Base-by-base conservation (phyloP, 2,329 filamentous ascomycete species). In the Mariannaea sp. region DNA sequence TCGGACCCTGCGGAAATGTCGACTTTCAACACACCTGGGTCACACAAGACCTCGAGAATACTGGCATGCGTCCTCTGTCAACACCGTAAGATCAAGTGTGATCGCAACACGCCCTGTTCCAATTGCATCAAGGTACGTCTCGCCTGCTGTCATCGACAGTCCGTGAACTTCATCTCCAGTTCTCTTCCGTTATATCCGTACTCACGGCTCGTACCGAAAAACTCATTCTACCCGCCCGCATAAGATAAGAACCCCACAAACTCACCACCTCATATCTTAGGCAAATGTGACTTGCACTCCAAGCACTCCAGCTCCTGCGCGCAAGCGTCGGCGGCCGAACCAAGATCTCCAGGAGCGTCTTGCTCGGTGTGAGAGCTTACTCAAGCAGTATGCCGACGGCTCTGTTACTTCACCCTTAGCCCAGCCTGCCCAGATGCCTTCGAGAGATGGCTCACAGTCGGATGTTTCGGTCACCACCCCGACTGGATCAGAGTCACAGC, bases 1-100 rank as follows among this genome's bases (percentile, higher is more conserved):
- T 52, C 55, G 50, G 54, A 57, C 38, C 57, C 45, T 33, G 24
- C 57, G 61, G 65, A 61, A 56, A 73, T 73, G 71, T 72, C 71
- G 55, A 64, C 63, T 41, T 59, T 60, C 52, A 51, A 57, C 13
- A 56, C 65, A 27, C 59, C 65, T 36, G 61, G 60, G 26, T 59
- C 66, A 43, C 68, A 69, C 49, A 80, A 77, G 65, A 69, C 73
- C 10, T 69, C 72, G 12, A 72, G 80, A 60, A 75, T 82, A 40
- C 70, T 82, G 52, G 79, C 79, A 16, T 83, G 81, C 60, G 79
- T 82, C 16, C 72, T 84, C 30, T 85, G 82, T 64, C 82, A 85
- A 65, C 79, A 81, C 64, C 78, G 82, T 62, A 85, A 85, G 71
- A 84, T 84, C 70, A 84, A 83, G 67, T 85, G 82, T 69, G 81